Base-by-base conservation (phyloP, 2,329 filamentous ascomycete species). In the Dothideomycetidae sp. region DNA sequence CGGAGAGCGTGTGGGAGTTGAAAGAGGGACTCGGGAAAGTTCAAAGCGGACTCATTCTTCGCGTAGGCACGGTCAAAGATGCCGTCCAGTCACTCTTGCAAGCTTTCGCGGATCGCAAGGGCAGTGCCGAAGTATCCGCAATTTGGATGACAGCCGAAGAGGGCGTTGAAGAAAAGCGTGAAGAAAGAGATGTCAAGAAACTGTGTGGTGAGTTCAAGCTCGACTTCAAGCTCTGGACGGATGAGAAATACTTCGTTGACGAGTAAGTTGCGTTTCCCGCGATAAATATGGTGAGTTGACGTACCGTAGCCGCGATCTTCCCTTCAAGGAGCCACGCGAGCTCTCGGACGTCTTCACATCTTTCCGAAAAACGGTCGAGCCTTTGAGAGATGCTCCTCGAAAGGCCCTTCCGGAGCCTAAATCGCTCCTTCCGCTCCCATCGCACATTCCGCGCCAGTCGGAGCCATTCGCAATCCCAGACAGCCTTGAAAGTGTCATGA, bases 211-310 rank as follows among this genome's bases (percentile, higher is more conserved):
- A 65, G 10, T 57, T 66, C 3, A 64, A 62, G 1, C 61, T 75
- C 3, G 64, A 73, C 1, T 81, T 83, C 53, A 70, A 71, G 51
- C 41, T 75, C 1, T 85, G 75, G 72, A 55, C 58, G 1, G 81
- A 88, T 48, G 81, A 85, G 55, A 88, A 86, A 53, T 86, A 81
- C 47, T 76, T 76, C 42, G 66, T 86, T 35, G 77, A 86, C 49
- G 79, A 86, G 81, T 86, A 61, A 58, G 78, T 70, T 15, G 10
- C 33, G 17, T 30, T 11, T 11, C 18, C 19, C 10, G n/a, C n/a
- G n/a, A n/a, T n/a, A n/a, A n/a, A n/a, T n/a, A n/a, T n/a, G n/a
- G n/a, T n/a, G n/a, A n/a, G n/a, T n/a, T n/a, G n/a, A n/a, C n/a
- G n/a, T n/a, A n/a, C 21, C 21, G 7, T n/a, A 26, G 21, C n/a